These are phyloP conservation scores for Chaetoceros muelleri DNA, from an alignment of 108 stramenopile genomes.

Conservation along the genomic window DNA sequence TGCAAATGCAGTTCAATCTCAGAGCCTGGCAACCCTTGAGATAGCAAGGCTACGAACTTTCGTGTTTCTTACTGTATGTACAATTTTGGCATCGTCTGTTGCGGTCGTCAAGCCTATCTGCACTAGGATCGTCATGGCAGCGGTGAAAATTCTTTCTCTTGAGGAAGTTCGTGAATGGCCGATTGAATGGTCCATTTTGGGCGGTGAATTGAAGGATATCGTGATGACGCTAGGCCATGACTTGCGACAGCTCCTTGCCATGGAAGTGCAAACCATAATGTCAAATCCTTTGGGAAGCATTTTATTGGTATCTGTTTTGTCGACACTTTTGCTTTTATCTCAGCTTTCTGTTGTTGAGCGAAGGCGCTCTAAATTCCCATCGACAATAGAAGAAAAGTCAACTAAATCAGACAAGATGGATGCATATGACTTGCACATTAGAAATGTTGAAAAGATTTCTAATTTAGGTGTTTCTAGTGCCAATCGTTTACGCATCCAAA, in stretches of 20 bases:
- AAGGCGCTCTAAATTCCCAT: slow-evolving; percentile 8
- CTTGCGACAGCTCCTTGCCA: slow-evolving; percentile 16
- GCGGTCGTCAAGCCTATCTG: slow-evolving; percentile 41
- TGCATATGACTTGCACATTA: slow-evolving; percentile 19
- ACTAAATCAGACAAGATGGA: slow-evolving; percentile 32
- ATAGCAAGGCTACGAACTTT: slow-evolving; percentile 48
- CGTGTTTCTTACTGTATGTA: slow-evolving; percentile 24
- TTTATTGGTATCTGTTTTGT: slow-evolving; percentile 38
- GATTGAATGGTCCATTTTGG: slow-evolving; percentile 27
- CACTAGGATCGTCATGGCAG: slow-evolving; percentile 17
- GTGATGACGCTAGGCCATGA: slow-evolving; percentile 11
- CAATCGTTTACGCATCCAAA: slow-evolving; percentile 44
- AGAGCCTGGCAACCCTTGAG: slow-evolving; percentile 36
- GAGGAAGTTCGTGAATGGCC: slow-evolving; percentile 39
- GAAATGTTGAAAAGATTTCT: slow-evolving; percentile 26
- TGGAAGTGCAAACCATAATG: slow-evolving; percentile 20
- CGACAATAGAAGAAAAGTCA: slow-evolving; percentile 7
- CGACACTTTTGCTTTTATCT: slow-evolving; percentile 33
- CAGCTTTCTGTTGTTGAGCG: slow-evolving; percentile 44
- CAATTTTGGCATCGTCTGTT: slow-evolving; percentile 44
- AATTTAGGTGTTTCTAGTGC: slow-evolving; percentile 67
- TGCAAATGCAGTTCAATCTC: slow-evolving; percentile 17
- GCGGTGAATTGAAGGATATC: slow-evolving; percentile 10
- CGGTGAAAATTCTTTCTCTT: slow-evolving; percentile 19
- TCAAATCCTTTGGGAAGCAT: slow-evolving; percentile 45